Evolutionary conservation across 306 rosid species (phyloP).

Genomic region (Lablab purpureus): DNA sequence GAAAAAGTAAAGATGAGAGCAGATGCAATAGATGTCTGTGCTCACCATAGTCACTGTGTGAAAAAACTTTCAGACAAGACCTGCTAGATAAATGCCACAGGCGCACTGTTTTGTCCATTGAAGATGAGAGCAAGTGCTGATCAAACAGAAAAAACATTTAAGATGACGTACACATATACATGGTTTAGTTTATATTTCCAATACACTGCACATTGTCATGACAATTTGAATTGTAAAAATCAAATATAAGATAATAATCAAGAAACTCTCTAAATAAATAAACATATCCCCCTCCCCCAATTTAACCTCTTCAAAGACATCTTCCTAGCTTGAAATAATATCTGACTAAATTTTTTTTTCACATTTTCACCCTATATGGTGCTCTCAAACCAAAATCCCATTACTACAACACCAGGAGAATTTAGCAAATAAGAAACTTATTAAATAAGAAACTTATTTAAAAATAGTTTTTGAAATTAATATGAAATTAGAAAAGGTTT

Average conservation of each 20-base stretch:
- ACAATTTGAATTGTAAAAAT: slow-evolving; percentile 10
- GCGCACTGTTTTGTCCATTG: slow-evolving; percentile 97
- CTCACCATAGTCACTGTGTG: slow-evolving; percentile 92
- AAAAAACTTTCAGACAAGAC: slow-evolving; percentile 80
- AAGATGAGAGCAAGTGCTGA: slow-evolving; percentile 90
- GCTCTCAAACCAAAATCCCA: slow-evolving; percentile 10
- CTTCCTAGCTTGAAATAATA: slow-evolving; percentile 22
- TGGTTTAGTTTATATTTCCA: slow-evolving; percentile 20
- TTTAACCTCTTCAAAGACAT: slow-evolving; percentile 22
- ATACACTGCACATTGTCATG: slow-evolving; percentile 1
- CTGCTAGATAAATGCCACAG: slow-evolving; percentile 82
- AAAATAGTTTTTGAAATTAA: slow-evolving; percentile 9
- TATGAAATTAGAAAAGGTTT: slow-evolving; percentile 5
- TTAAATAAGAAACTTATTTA: neutral
- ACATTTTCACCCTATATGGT: neutral
- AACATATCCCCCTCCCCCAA: neutral
- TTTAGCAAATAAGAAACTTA: neutral
- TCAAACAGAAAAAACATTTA: slow-evolving; percentile 9
- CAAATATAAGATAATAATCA: slow-evolving; percentile 17
- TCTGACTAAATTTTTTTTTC: neutral
- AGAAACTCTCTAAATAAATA: neutral
- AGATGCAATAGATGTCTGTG: slow-evolving; percentile 14
- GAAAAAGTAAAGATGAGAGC: slow-evolving; percentile 28
- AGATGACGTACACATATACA: neutral
- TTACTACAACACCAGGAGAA: neutral